Evolutionary conservation across 768 basidiomycete genomes (phyloP).

Genomic region (Pisolithus microcarpus): DNA sequence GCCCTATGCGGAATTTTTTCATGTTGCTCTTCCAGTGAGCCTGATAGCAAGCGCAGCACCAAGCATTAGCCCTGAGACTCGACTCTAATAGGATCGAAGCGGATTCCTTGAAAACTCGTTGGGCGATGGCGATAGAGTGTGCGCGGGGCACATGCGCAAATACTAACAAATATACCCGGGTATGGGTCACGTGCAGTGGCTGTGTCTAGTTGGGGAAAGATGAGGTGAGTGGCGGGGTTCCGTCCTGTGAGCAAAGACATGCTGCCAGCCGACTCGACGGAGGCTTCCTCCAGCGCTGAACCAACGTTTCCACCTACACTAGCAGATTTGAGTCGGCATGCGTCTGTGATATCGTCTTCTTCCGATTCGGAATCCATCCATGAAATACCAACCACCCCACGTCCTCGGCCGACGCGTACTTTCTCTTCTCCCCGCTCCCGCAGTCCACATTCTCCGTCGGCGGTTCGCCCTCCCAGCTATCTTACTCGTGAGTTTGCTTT

Average conservation of each 20-base stretch:
- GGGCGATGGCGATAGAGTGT: no score
- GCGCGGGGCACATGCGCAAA: no score
- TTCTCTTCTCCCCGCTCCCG: conserved; percentile 58
- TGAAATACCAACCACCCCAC: conserved; percentile 36
- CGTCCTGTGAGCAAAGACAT: no score
- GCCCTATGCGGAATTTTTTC: no score
- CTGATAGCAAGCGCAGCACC: no score
- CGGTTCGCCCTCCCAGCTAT: conserved; percentile 42
- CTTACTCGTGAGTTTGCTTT: conserved; percentile 51
- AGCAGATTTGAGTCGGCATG: conserved; percentile 66
- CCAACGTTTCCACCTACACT: conserved; percentile 33
- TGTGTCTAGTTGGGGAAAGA: not conserved
- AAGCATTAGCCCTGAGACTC: no score
- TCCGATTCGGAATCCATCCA: conserved; percentile 47
- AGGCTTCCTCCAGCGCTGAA: not conserved
- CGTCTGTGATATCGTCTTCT: conserved; percentile 66
- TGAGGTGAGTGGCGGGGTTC: not conserved
- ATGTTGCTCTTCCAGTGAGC: no score
- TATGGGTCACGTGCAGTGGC: not conserved
- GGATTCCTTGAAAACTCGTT: no score
- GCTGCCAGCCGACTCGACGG: no score
- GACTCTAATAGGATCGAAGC: no score
- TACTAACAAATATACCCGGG: no score
- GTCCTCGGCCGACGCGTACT: conserved; percentile 50
- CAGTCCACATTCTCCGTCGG: conserved; percentile 41